A percentile compares a stretch with the other conserved stretches of the same genome.
Conservation (phyloP, 345 rosid species). For the Raphanus sativus region DNA sequence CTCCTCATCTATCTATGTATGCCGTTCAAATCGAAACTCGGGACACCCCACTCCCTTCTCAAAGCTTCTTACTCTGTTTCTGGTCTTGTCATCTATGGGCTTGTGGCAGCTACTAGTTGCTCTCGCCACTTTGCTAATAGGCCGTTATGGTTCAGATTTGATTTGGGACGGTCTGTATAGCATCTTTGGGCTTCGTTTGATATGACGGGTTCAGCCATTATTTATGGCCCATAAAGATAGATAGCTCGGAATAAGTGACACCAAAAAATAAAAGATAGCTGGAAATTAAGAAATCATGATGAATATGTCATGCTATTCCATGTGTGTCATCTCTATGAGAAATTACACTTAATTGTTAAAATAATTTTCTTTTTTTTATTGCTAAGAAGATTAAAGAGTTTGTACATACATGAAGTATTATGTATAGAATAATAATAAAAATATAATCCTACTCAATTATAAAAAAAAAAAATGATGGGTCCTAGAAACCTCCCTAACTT, state of each 20-base stretch:
- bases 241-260: too few relatives aligned
- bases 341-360: not conserved
- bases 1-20: not conserved
- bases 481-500: constrained; percentile 33
- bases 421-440: not conserved
- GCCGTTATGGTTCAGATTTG: constrained; percentile 73
- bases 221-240: too few relatives aligned
- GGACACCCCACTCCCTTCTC: too few relatives aligned
- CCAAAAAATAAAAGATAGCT: not conserved
- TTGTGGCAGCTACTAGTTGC: constrained; percentile 46
- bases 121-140: constrained; percentile 75
- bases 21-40: not conserved
- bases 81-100: not conserved
- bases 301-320: not conserved
- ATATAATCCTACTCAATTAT: not conserved
- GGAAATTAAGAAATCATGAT: not conserved
- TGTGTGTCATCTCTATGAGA: constrained; percentile 2
- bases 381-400: not conserved
- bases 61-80: constrained; percentile 3
- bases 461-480: constrained; percentile 31
- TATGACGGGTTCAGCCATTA: not conserved
- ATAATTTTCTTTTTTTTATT: not conserved
- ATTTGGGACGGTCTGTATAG: constrained; percentile 45
- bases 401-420: not conserved
- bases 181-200: not conserved